These are phyloP conservation scores for Wallacemonas sp. DNA, from an alignment of 208 protist species.

Conservation along the genomic window DNA sequence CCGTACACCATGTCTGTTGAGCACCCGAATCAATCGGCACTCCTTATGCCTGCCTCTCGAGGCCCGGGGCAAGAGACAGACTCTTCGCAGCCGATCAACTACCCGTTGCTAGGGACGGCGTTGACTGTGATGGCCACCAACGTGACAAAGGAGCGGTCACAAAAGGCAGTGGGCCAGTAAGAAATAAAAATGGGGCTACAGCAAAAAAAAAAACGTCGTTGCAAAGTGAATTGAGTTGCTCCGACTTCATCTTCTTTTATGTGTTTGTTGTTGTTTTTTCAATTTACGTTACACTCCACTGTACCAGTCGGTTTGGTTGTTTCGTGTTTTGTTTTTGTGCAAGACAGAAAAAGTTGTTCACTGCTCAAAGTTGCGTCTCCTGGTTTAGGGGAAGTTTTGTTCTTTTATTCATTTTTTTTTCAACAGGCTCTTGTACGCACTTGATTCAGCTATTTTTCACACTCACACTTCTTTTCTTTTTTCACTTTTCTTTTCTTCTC, in stretches of 20 bases:
- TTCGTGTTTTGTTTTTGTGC: slow-evolving; percentile 10
- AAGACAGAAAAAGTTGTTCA: too few species aligned
- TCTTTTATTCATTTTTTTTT: slow-evolving; percentile 21
- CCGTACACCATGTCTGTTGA: neutral
- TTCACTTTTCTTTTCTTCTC: slow-evolving; percentile 22
- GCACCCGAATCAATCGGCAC: too few species aligned
- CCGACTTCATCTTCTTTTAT: slow-evolving; percentile 19
- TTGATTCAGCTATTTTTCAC: too few species aligned
- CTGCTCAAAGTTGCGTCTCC: too few species aligned
- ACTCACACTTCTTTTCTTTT: slow-evolving; percentile 18
- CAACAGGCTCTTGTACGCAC: slow-evolving; percentile 4
- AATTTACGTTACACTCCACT: too few species aligned
- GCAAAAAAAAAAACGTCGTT: too few species aligned
- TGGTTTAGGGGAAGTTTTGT: slow-evolving; percentile 5
- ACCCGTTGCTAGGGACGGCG: neutral
- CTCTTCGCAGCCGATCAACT: too few species aligned
- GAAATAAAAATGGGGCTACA: too few species aligned
- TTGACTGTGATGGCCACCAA: neutral
- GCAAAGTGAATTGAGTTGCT: too few species aligned
- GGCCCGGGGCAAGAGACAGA: too few species aligned
- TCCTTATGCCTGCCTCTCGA: too few species aligned
- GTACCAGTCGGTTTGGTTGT: slow-evolving; percentile 5
- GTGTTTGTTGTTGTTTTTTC: slow-evolving; percentile 1
- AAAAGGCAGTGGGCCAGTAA: too few species aligned
- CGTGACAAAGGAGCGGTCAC: neutral